Base-by-base conservation (phyloP, 306 rosid genomes). In the Quercus agrifolia region DNA sequence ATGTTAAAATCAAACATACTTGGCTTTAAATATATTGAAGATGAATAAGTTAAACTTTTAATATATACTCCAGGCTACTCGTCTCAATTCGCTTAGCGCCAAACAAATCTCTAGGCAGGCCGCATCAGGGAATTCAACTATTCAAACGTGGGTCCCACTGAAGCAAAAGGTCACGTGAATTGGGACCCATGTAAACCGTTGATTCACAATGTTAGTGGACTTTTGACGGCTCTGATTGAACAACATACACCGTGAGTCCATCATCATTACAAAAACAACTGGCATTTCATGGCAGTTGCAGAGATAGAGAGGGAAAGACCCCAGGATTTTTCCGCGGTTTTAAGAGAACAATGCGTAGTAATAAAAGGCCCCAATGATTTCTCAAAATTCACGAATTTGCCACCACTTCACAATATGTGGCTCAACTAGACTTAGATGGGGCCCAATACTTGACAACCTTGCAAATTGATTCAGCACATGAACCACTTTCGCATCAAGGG, bases 211-310 rank as follows among this genome's bases (percentile, higher is more conserved):
- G 0, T 3, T n/a, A 1, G 46, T 5, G 71, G 25, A 13, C 15
- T 12, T 83, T 2, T 1, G 7, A 88, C 88, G 91, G 90, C 28
- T 1, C 23, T 10, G 78, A 84, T 84, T 12, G 54, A 49, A 49
- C 17, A 49, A 49, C 5, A 49, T 1, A 12, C 54, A 11, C 15
- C 0, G 54, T 12, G 15, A 17, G 51, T 10, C 51, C 14, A 2
- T 10, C 5, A 13, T 41, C 2, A 41, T 19, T 44, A 5, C 66
- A 31, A 57, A 78, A 78, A 30, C 52, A 70, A 49, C 70, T 38
- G 54, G 54, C 54, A 12, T 49, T 49, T 49, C 4, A 3, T 12
- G 17, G 54, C 54, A 4, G 54, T 49, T 12, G 17, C 49, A 61
- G 69, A 41, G 51, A 3, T 0, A 1, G 80, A 69, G n/a, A 62